Conservation (phyloP, 1,139 yeast genomes). For the Saccharomycopsis phalli region DNA sequence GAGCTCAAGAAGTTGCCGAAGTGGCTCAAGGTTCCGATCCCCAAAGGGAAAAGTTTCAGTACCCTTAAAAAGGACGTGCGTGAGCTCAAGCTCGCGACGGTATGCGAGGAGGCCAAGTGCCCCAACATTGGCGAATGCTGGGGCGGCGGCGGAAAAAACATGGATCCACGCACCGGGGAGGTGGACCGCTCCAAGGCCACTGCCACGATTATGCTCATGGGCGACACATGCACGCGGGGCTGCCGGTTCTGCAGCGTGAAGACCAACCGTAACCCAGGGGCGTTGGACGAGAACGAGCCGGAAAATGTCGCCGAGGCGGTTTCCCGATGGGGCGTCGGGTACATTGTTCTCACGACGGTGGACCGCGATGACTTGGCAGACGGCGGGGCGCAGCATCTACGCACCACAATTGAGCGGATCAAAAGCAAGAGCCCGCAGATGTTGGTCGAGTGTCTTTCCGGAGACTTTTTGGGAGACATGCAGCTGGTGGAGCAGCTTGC, state of each 20-base stretch:
- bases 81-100: conserved; percentile 85
- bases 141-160: conserved; percentile 57
- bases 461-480: conserved; percentile 90
- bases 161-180: conserved; percentile 17
- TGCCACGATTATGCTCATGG: conserved; percentile 96
- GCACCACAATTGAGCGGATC: conserved; percentile 77
- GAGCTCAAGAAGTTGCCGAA: conserved; percentile 49
- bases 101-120: conserved; percentile 97
- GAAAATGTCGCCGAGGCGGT: conserved; percentile 97
- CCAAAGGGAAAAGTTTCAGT: conserved; percentile 78
- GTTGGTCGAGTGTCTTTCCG: conserved; percentile 86
- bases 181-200: conserved; percentile 89
- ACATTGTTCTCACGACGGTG: conserved; percentile 94
- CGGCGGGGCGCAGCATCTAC: conserved; percentile 89
- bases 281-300: conserved; percentile 94
- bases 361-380: conserved; percentile 93
- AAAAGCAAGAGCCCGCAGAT: conserved; percentile 86
- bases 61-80: conserved; percentile 78
- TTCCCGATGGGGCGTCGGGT: conserved; percentile 96
- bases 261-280: conserved; percentile 77
- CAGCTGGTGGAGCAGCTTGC: conserved; percentile 78
- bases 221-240: conserved; percentile 98
- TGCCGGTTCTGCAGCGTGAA: conserved; percentile 97
- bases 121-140: conserved; percentile 99
- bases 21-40: conserved; percentile 94